phyloP scores from a whole-genome alignment of 345 rosid genomes.

The Punica granatum region DNA sequence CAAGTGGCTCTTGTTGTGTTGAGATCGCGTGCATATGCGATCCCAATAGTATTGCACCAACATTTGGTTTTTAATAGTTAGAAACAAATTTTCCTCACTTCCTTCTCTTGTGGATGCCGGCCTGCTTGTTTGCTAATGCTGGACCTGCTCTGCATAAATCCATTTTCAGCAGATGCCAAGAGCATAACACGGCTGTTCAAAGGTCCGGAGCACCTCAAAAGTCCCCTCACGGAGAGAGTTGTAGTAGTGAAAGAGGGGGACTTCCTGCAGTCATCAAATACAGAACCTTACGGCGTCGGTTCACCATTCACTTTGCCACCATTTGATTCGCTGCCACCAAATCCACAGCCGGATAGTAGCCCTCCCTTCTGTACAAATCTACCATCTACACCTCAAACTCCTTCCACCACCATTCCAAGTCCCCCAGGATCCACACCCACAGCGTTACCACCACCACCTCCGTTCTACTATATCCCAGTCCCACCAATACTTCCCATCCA shows the following conservation, averaged over 20 bases:
- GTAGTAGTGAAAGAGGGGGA: constrained; percentile 6
- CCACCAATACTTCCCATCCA: constrained; percentile 1
- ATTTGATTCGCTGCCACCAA: constrained; percentile 13
- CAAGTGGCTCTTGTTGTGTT: background rate
- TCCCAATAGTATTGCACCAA: too few relatives aligned
- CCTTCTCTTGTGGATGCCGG: too few relatives aligned
- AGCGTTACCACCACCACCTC: background rate
- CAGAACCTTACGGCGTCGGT: constrained; percentile 7
- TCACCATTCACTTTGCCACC: constrained; percentile 19
- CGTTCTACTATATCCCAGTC: background rate
- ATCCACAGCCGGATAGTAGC: constrained; percentile 9
- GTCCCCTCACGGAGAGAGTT: background rate
- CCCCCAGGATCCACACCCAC: background rate
- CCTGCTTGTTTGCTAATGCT: background rate
- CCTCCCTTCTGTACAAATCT: constrained; percentile 16
- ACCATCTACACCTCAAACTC: constrained; percentile 14
- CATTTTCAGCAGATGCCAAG: background rate
- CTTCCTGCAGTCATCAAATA: constrained; percentile 2
- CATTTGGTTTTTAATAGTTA: too few relatives aligned
- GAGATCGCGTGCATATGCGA: background rate
- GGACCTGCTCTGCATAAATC: background rate
- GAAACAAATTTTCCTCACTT: too few relatives aligned
- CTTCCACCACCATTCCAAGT: constrained; percentile 1
- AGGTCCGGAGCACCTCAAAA: background rate
- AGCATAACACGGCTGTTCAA: background rate